Evolutionary conservation across 140 eudicot species (phyloP), one percentile per base, ranked within the genome.

Genomic region (Flaveria floridana): DNA sequence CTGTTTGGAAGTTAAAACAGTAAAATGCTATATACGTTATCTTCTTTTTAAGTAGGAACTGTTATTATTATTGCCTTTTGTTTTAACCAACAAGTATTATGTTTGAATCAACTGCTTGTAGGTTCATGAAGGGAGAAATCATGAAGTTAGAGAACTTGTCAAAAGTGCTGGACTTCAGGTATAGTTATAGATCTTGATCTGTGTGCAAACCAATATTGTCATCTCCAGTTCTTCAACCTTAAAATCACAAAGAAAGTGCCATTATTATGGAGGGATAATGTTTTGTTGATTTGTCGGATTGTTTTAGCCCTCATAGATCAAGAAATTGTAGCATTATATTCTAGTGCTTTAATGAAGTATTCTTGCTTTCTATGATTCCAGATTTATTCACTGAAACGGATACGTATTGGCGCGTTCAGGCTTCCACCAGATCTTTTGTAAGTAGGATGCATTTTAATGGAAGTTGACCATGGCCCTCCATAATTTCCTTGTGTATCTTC

Each of bases 111-210:
- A 66, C 48, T 73, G 67, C 37, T 8, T 85, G 57, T 84, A 90
- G 99, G 97, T 94, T 78, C 97, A 94, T 23, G 99, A 94, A 79
- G 99, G 99, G 69, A 84, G 97, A 82, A 91, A 88, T 80, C 99
- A 94, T 83, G 99, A 94, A 89, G 99, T 94, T 56, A 86, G 99
- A 71, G 97, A 94, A 77, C 96, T 94, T 79, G 96, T 94, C 37
- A 94, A 88, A 90, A 82, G 85, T 85, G 99, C 99, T 77, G 97
- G 94, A 78, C 97, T 94, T 77, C 85, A 84, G 97, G 99, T 85
- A 82, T 55, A 71, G 70, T 68, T 77, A 58, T 18, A 16, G 46
- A 50, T 75, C 57, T 47, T 78, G 23, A 37, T 67, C 41, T 9
- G 11, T 63, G 15, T 46, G 51, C 44, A 48, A 62, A 18, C 28